Conservation (phyloP, 2,329 filamentous ascomycete species). For the Aureobasidium sp. region DNA sequence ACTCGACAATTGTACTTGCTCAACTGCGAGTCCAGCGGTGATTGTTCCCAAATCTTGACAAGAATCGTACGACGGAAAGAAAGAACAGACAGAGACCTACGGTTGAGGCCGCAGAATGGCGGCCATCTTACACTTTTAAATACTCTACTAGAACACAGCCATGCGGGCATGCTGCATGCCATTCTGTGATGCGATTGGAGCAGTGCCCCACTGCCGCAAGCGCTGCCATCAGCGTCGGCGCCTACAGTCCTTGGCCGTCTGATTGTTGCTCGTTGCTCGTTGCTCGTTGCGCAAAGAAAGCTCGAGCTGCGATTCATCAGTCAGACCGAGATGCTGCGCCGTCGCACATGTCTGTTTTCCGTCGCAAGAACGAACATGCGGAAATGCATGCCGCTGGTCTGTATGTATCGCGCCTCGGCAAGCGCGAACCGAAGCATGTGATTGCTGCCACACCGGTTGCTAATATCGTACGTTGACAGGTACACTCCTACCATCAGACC, state of each 20-base stretch:
- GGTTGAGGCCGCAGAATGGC: not conserved
- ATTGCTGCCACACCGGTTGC: no score
- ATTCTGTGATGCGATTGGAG: constrained; percentile 9
- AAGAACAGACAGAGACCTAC: not conserved
- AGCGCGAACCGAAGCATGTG: not conserved
- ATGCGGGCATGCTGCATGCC: constrained; percentile 1
- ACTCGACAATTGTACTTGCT: not conserved
- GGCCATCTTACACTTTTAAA: not conserved
- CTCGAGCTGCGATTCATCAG: no score
- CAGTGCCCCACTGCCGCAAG: not conserved
- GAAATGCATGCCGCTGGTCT: not conserved
- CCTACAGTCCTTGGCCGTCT: constrained; percentile 9
- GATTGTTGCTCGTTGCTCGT: no score
- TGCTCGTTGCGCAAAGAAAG: no score
- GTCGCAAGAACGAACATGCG: no score
- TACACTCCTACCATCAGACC: not conserved
- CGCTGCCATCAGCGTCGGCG: constrained; percentile 14
- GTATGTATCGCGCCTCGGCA: not conserved
- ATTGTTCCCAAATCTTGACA: no score
- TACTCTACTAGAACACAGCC: not conserved
- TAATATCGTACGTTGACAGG: no score
- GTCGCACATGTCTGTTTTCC: no score
- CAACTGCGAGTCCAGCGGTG: no score
- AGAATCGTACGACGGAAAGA: not conserved
- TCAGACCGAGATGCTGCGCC: no score